A percentile compares a stretch with the other conserved stretches of the same genome.
Evolutionary conservation across 2,329 filamentous ascomycete species (phyloP).

Genomic region (Ceratocystiopsis sp.): DNA sequence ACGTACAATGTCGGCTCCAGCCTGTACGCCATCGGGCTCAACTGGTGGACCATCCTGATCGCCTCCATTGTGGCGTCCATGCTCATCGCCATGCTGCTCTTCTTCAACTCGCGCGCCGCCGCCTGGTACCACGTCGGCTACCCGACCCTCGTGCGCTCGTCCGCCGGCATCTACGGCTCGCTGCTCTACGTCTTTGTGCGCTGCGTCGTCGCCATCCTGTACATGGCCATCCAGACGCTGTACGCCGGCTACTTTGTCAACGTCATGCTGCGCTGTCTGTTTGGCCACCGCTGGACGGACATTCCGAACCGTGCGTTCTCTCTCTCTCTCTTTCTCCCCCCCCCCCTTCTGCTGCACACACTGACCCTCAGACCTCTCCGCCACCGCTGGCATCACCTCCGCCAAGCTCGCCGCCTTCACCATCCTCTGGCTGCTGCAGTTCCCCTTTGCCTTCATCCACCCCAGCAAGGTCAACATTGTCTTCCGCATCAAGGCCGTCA

Average conservation of each 20-base stretch:
- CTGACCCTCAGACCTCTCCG: constrained; percentile 13
- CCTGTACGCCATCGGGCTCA: constrained; percentile 5
- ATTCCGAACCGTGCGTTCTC: constrained; percentile 12
- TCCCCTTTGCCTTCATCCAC: constrained; percentile 23
- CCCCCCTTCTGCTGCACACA: too few species aligned
- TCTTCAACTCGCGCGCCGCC: constrained; percentile 2
- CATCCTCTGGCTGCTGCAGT: constrained; percentile 19
- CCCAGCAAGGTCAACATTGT: constrained; percentile 23
- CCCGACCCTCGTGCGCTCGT: constrained; percentile 5
- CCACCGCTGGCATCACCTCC: constrained; percentile 19
- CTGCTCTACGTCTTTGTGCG: constrained; percentile 4
- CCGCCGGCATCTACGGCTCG: constrained; percentile 7
- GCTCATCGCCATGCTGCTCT: constrained; percentile 1
- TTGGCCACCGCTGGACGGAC: constrained; percentile 16
- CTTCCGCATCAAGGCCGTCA: constrained; percentile 12
- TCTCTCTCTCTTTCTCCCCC: too few species aligned
- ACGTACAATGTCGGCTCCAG: not conserved
- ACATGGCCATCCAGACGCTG: constrained; percentile 7
- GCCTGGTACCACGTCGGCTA: constrained; percentile 8
- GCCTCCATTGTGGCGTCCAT: constrained; percentile 2
- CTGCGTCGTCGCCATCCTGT: constrained; percentile 5
- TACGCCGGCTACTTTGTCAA: constrained; percentile 6
- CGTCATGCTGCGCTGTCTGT: constrained; percentile 15
- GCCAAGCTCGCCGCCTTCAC: constrained; percentile 18
- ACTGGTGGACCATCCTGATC: constrained; percentile 6